phyloP scores from a whole-genome alignment of 805 yeast species.

The Teunomyces kruisii region DNA sequence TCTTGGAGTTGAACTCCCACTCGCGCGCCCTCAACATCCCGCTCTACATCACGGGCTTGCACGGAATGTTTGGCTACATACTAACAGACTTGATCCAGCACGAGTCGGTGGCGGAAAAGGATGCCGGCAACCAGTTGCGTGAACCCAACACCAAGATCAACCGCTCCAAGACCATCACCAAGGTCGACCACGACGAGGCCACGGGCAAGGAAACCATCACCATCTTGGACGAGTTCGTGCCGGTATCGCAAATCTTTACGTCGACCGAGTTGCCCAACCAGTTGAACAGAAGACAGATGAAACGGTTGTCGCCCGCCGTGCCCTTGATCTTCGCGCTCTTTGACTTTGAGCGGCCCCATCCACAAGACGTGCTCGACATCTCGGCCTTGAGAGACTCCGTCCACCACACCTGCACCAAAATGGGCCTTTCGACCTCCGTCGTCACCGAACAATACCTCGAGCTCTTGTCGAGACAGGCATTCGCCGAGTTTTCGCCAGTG shows the following conservation, averaged over 20 bases:
- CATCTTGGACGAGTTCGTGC: conserved; percentile 36
- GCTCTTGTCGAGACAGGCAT: conserved; percentile 47
- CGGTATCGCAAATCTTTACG: conserved; percentile 32
- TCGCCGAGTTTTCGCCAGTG: conserved; percentile 74
- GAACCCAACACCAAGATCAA: conserved; percentile 54
- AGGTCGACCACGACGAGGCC: conserved; percentile 32
- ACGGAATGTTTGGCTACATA: conserved; percentile 82
- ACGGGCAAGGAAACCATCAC: conserved; percentile 44
- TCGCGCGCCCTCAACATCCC: conserved; percentile 62
- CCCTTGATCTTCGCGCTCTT: conserved; percentile 62
- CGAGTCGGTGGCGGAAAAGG: conserved; percentile 52
- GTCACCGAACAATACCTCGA: conserved; percentile 43
- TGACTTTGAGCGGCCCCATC: conserved; percentile 31
- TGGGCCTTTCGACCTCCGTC: conserved; percentile 43
- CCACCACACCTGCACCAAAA: conserved; percentile 27
- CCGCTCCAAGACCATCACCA: conserved; percentile 31
- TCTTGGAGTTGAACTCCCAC: conserved; percentile 49
- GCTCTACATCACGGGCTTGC: conserved; percentile 63
- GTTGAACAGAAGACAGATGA: conserved; percentile 45
- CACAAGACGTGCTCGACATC: conserved; percentile 25
- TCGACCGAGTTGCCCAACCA: conserved; percentile 42
- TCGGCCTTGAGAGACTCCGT: conserved; percentile 29
- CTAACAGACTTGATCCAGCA: conserved; percentile 76
- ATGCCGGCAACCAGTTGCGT: conserved; percentile 43
- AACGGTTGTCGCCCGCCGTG: conserved; percentile 52